Base-by-base conservation (phyloP, 2,329 filamentous ascomycete species). In the Tolypocladium cylindrosporum region DNA sequence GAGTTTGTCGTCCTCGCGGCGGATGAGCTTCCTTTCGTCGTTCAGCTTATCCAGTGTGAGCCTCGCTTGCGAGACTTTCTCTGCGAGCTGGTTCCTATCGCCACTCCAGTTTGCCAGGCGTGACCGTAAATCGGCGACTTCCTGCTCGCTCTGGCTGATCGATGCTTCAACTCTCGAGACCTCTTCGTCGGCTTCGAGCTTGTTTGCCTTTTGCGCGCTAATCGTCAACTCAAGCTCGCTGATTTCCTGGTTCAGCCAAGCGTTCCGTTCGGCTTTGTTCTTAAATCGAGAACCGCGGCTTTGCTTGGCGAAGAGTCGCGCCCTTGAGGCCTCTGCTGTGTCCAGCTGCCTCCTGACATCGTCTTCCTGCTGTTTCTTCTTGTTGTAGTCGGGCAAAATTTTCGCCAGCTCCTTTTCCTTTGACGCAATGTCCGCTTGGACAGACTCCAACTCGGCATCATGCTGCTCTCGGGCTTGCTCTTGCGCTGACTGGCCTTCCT, bases 301-400 rank as follows among this genome's bases (percentile, higher is more conserved):
- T 73, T 99, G 93, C 72, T 99, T 99, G 55, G 89, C 90, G 68
- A 96, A 90, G 9, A 99, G 81, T 42, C 92, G 86, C 62, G 89
- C 85, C 48, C 90, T 82, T 6, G 83, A 81, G 9, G 87, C 87
- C 66, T 95, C 89, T 0, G 88, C 88, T 55, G 88, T 80, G 53
- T 91, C 88, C 13, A 97, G 79, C 59, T 88, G 84, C 57, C 86
- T 79, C 66, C 86, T 87, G 36, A 90, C 77, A 19, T 83, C 80
- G 19, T 81, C 80, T 69, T 97, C 94, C 59, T 90, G 81, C 55
- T 84, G 79, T 70, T 87, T 91, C 63, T 86, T 86, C 60, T 83
- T 78, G 56, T 86, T 87, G 69, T 90, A 96, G 24, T 88, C 79
- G 0, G 95, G 94, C 14, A 87, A 75, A n/a, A 97, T 75, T 54